Base-by-base conservation (phyloP, 331 rosid species). In the Telfairia occidentalis region DNA sequence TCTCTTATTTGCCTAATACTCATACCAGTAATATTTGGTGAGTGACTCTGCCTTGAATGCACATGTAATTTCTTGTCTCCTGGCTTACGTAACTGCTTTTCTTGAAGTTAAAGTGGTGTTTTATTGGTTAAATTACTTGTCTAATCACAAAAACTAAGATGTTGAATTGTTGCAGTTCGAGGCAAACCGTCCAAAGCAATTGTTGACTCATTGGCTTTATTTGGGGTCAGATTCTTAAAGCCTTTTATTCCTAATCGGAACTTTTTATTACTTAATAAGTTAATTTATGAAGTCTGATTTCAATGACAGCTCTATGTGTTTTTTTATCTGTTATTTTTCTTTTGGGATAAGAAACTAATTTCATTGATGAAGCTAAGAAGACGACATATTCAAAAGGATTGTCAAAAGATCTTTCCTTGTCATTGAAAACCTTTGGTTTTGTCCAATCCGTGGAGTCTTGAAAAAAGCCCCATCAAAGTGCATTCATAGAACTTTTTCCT, bases 201-300 rank as follows among this genome's bases (percentile, higher is more conserved):
- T 80, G 98, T 94, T 81, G 96, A 91, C 84, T 88, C 96, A 29
- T 90, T 91, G 89, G 98, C 98, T 81, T 79, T 91, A 83, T 94
- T 94, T 83, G 98, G 96, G 98, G 98, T 94, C 78, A 88, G 86
- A 81, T 87, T 90, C 88, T 80, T 73, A 30, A 42, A 28, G 46
- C 78, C 81, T 76, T 59, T 83, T 65, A 64, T 78, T 80, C 80
- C 21, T 37, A 67, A 78, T 79, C 24, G 59, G 48, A 76, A 34
- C 66, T 53, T 26, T 74, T 76, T 59, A 71, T 19, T 63, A 48
- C 34, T 66, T 63, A 59, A 9, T 21, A 11, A 49, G 30, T 49
- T 55, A 50, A 38, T 19, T 23, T 55, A 21, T 74, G 52, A 55
- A 38, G 67, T 74, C 4, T 55, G 67, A 30, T 72, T 72, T 30